Conservation (phyloP, 1,284 basidiomycete genomes). For the Moesziomyces sp. region DNA sequence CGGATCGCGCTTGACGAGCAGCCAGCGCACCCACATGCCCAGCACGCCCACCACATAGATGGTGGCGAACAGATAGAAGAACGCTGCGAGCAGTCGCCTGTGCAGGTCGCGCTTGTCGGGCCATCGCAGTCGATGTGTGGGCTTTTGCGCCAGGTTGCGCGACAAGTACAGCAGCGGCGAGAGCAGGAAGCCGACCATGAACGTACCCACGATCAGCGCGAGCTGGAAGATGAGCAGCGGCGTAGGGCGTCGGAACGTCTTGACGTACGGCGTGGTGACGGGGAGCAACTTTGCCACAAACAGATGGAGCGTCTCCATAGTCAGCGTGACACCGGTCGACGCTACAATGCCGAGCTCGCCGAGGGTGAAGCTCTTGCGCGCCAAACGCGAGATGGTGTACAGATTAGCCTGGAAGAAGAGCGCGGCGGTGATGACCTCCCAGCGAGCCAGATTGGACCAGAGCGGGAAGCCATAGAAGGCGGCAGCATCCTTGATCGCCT, state of each 20-base stretch:
- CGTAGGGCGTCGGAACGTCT: conserved; percentile 91
- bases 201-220: conserved; percentile 89
- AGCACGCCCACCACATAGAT: conserved; percentile 86
- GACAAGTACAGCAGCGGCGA: conserved; percentile 93
- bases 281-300: conserved; percentile 59
- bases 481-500: conserved; percentile 59
- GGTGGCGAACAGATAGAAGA: conserved; percentile 82
- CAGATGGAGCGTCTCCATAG: conserved; percentile 75
- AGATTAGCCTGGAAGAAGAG: conserved; percentile 90
- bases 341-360: conserved; percentile 91
- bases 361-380: conserved; percentile 90
- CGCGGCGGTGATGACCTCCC: conserved; percentile 79
- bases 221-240: conserved; percentile 92
- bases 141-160: conserved; percentile 89
- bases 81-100: conserved; percentile 83
- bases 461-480: conserved; percentile 58
- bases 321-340: conserved; percentile 85
- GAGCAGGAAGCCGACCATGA: conserved; percentile 91
- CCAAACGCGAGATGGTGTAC: conserved; percentile 88
- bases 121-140: conserved; percentile 85
- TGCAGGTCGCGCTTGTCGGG: conserved; percentile 88
- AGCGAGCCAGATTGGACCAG: conserved; percentile 54
- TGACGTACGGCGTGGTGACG: conserved; percentile 81
- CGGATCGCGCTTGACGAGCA: conserved; percentile 83
- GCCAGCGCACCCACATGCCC: conserved; percentile 91